Evolutionary conservation across 2,329 filamentous ascomycete genomes (phyloP), one percentile per base, ranked within the genome.

Genomic region (Penicillium capsulatum): DNA sequence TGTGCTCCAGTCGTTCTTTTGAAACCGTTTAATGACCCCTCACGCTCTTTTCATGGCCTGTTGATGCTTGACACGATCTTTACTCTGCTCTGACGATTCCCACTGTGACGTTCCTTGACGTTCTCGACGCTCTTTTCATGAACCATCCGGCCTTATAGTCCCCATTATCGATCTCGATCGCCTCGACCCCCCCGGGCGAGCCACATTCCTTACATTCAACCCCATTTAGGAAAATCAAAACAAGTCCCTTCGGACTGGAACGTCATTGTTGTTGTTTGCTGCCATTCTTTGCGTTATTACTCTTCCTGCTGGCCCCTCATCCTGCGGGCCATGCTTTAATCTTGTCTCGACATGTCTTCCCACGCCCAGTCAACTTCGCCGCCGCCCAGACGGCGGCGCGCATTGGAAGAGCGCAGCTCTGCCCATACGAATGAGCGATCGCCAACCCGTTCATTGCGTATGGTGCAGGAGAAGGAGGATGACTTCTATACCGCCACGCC

Each of bases 371-470:
- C 44, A 48, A 55, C 31, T 47, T 50, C 60, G 27, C 54, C 50
- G 28, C 48, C 57, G 29, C 61, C 66, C 34, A 62, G 66, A 22
- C 59, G 51, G 52, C 61, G 69, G 48, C 63, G 60, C 50, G 65
- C 66, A 40, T 64, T 73, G 36, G 66, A 70, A 56, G 70, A 73
- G 56, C 65, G 69, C 47, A 68, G 58, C 16, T 61, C 63, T 27
- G 72, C 70, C 19, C 65, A 72, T 40, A 63, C 62, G 31, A 73
- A 74, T 46, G 63, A 69, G 51, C 50, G 54, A 38, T 61, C 64
- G 7, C 59, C 58, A 4, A 45, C 59, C n/a, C 50, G 59, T n/a
- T 65, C 65, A 8, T 47, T 66, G 28, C 66, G 67, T 27, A 48
- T 66, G 34, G 54, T 64, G 16, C 35, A 41, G 2, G 50, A 50